These are phyloP conservation scores for Suhomyces sp. DNA, from an alignment of 805 yeast genomes.

Conservation along the genomic window DNA sequence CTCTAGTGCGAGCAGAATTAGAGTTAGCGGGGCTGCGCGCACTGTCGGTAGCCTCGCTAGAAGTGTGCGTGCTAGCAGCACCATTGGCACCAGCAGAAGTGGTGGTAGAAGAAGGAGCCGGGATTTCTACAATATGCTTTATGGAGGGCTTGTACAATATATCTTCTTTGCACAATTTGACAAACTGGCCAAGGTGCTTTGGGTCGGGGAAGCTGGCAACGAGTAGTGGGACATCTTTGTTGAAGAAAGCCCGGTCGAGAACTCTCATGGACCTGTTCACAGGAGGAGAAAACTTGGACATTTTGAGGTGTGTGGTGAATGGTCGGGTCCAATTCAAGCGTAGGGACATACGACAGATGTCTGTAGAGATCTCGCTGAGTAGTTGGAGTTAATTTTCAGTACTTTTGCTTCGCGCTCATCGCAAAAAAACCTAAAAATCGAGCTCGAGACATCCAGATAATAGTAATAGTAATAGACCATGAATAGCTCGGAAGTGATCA, in stretches of 20 bases:
- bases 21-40: neutral
- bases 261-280: constrained; percentile 58
- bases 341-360: neutral
- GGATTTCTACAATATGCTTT: constrained; percentile 56
- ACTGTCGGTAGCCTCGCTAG: neutral
- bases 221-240: constrained; percentile 53
- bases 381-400: neutral
- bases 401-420: neutral
- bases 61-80: neutral
- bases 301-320: constrained; percentile 17
- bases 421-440: neutral
- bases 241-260: constrained; percentile 67
- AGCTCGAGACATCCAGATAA: neutral
- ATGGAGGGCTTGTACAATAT: constrained; percentile 69
- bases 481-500: constrained; percentile 22
- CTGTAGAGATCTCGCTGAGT: neutral
- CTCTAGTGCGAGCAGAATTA: constrained; percentile 28
- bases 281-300: constrained; percentile 55
- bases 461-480: neutral
- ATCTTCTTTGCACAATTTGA: constrained; percentile 56
- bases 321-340: neutral
- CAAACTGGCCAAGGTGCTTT: constrained; percentile 53
- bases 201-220: constrained; percentile 73
- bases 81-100: neutral
- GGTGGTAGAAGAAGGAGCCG: constrained; percentile 14